These are phyloP conservation scores for Lachnellula hyalina DNA, from an alignment of 2,329 filamentous ascomycete species.

Conservation along the genomic window DNA sequence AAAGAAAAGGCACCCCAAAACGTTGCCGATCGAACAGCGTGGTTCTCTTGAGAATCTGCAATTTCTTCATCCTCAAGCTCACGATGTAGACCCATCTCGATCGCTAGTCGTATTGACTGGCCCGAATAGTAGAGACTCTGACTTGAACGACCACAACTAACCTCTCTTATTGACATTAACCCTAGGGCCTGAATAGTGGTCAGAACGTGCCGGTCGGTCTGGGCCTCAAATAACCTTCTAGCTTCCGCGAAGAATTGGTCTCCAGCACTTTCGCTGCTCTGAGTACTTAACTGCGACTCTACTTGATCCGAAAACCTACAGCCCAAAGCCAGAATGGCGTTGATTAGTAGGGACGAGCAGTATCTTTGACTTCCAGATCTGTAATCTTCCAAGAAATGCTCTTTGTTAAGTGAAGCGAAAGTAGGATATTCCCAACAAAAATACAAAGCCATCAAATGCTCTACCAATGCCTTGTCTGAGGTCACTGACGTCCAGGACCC, in stretches of 20 bases:
- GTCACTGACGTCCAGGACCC: constrained; percentile 67
- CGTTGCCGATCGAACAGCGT: constrained; percentile 44
- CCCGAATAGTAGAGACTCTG: constrained; percentile 69
- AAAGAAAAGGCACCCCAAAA: constrained; percentile 49
- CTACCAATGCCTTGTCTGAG: constrained; percentile 50
- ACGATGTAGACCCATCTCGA: constrained; percentile 38
- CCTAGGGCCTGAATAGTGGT: constrained; percentile 71
- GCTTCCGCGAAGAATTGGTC: constrained; percentile 71
- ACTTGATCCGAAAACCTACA: constrained; percentile 64
- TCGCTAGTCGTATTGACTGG: constrained; percentile 64
- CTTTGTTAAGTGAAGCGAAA: constrained; percentile 61
- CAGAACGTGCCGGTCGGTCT: constrained; percentile 51
- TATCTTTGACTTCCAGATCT: constrained; percentile 4
- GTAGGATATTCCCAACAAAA: constrained; percentile 75
- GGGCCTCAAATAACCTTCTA: constrained; percentile 56
- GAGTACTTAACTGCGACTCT: constrained; percentile 55
- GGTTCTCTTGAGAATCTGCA: constrained; percentile 42
- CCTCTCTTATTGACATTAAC: constrained; percentile 71
- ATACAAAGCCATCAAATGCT: constrained; percentile 61
- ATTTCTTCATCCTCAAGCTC: constrained; percentile 20
- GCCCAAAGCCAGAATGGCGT: constrained; percentile 42
- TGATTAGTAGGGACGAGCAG: constrained; percentile 38
- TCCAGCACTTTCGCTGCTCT: constrained; percentile 62
- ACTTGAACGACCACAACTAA: constrained; percentile 66
- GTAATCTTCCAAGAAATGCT: constrained; percentile 28